Evolutionary conservation across 345 rosid species (phyloP).

Genomic region (Salix exigua): DNA sequence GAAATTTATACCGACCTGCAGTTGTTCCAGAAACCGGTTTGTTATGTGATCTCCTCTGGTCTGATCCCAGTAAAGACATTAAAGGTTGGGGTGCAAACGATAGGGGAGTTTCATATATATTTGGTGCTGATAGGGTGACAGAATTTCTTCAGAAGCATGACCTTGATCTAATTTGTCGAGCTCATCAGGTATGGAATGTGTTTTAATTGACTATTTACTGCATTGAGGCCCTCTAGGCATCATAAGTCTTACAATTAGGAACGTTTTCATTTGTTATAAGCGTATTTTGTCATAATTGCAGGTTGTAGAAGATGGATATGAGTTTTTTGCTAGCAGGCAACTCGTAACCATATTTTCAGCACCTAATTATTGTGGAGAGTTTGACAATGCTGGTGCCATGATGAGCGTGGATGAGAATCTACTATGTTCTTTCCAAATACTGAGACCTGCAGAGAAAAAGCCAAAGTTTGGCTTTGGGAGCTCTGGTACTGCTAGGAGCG

Average conservation of each 20-base stretch:
- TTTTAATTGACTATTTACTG: neutral
- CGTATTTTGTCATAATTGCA: constrained; percentile 1
- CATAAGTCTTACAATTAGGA: no score
- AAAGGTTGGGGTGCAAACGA: constrained; percentile 26
- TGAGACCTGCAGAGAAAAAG: constrained; percentile 29
- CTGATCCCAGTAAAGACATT: constrained; percentile 27
- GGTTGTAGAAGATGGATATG: constrained; percentile 32
- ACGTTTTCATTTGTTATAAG: no score
- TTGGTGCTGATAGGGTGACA: constrained; percentile 27
- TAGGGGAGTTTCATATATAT: constrained; percentile 24
- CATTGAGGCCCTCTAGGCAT: no score
- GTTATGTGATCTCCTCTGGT: constrained; percentile 33
- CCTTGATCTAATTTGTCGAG: constrained; percentile 29
- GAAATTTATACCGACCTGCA: constrained; percentile 16
- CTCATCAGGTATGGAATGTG: constrained; percentile 21
- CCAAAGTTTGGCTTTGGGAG: constrained; percentile 21
- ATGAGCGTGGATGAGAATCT: constrained; percentile 23
- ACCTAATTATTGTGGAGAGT: constrained; percentile 32
- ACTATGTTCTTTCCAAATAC: constrained; percentile 21
- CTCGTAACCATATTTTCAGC: constrained; percentile 31
- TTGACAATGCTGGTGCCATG: constrained; percentile 31
- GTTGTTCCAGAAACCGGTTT: constrained; percentile 19
- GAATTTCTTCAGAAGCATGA: constrained; percentile 27
- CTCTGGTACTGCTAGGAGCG: constrained; percentile 1
- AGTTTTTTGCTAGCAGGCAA: constrained; percentile 19